Evolutionary conservation across 2,329 filamentous ascomycete genomes (phyloP), one percentile per base, ranked within the genome.

Genomic region (Diaporthe sp.): DNA sequence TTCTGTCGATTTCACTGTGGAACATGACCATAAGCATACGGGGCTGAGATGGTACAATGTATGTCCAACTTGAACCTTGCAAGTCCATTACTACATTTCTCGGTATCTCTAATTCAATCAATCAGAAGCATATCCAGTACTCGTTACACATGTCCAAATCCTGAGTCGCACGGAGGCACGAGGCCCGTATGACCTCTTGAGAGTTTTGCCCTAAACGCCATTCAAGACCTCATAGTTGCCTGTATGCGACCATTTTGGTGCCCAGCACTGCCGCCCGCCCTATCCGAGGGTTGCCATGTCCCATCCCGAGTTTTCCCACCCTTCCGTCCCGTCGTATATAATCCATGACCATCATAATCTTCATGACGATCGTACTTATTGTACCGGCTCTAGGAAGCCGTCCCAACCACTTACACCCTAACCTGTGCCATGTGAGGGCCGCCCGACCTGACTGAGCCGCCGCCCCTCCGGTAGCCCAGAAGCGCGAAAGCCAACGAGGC

Each of bases 341-440:
- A 71, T 31, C 25, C 59, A 31, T 46, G 19, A 46, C 42, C 61
- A 17, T 49, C 61, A 15, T 49, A 46, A n/a, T 0, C 15, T 46
- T 70, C 72, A 70, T 75, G 49, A 51, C 58, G 8, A 71, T 67
- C 58, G 55, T 25, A 70, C 55, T 28, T 25, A 44, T 31, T 13
- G 37, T 42, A 57, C 7, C 57, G 6, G 44, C 19, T 39, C 31
- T 44, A 28, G 17, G n/a, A 62, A 9, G 19, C 39, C 59, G 57
- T 28, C 44, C 28, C 10, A 17, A 1, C 34, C 12, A 25, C 75
- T 84, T 84, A 89, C 65, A 87, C 88, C 78, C 87, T 83, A 76
- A 91, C 86, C 84, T 92, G 90, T 72, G 88, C 88, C 90, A 92
- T 92, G 79, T 82, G 87, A 72, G 90, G 89, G 37, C 83, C 84